Percentiles rank a stretch among this genome's conserved stretches.
Evolutionary conservation across 2,329 filamentous ascomycete species (phyloP).

Genomic region (Zopfia rhizophila): DNA sequence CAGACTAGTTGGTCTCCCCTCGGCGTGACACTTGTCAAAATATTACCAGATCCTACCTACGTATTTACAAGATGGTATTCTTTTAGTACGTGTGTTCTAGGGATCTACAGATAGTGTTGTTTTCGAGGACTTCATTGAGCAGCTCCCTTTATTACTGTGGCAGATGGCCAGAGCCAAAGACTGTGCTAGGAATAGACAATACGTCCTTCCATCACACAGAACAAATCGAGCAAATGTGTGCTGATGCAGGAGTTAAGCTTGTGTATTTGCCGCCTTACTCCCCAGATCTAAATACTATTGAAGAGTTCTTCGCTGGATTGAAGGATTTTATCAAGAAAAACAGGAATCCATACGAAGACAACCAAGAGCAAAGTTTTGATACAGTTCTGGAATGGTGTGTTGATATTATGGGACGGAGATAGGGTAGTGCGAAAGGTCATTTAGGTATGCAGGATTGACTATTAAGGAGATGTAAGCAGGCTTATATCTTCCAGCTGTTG

Average conservation of each 20-base stretch:
- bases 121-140: constrained; percentile 23
- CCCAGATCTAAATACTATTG: constrained; percentile 51
- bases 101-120: constrained; percentile 19
- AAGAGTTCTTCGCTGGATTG: constrained; percentile 51
- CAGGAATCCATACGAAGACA: no score
- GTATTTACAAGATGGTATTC: no score
- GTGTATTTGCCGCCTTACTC: constrained; percentile 50
- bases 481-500: no score
- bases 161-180: constrained; percentile 36
- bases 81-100: constrained; percentile 14
- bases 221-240: constrained; percentile 41
- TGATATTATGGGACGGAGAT: constrained; percentile 32
- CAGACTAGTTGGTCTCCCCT: no score
- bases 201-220: constrained; percentile 26
- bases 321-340: constrained; percentile 47
- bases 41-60: no score
- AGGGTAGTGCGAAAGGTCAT: constrained; percentile 36
- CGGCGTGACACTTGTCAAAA: no score
- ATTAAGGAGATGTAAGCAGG: no score
- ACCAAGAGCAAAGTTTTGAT: constrained; percentile 32
- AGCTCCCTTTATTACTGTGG: constrained; percentile 21
- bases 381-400: constrained; percentile 40
- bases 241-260: constrained; percentile 43
- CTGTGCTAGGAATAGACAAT: constrained; percentile 25
- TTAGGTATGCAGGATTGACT: constrained; percentile 34